Percentiles rank a stretch among this genome's conserved stretches.
These are phyloP conservation scores for Rhytidhysteron rufulum DNA, from an alignment of 2,329 filamentous ascomycete species.

Conservation along the genomic window DNA sequence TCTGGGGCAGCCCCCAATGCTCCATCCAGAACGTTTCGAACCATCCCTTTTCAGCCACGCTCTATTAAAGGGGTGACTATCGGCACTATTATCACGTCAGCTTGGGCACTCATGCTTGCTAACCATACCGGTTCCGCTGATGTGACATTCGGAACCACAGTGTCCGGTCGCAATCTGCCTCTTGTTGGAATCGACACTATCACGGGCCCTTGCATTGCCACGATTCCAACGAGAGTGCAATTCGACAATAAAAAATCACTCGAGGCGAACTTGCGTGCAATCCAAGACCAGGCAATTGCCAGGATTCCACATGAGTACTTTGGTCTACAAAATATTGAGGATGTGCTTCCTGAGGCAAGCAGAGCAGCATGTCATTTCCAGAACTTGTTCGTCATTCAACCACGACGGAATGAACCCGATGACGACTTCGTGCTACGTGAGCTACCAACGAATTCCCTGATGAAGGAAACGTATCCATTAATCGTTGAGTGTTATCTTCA, in stretches of 20 bases:
- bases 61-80: slow-evolving; percentile 53
- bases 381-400: neutral
- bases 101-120: slow-evolving; percentile 17
- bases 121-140: slow-evolving; percentile 16
- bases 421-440: too few species aligned
- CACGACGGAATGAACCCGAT: too few species aligned
- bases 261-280: slow-evolving; percentile 47
- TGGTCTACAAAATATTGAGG: slow-evolving; percentile 41
- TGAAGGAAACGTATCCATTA: too few species aligned
- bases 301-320: slow-evolving; percentile 60
- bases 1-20: slow-evolving; percentile 37
- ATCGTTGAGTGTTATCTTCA: too few species aligned
- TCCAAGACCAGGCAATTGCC: slow-evolving; percentile 50
- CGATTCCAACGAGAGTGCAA: slow-evolving; percentile 37
- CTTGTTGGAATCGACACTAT: slow-evolving; percentile 27
- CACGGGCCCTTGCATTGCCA: slow-evolving; percentile 32
- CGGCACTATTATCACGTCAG: slow-evolving; percentile 45
- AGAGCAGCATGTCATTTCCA: neutral
- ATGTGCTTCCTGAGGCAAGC: neutral
- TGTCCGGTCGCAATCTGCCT: slow-evolving; percentile 11
- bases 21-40: slow-evolving; percentile 40
- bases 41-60: slow-evolving; percentile 35
- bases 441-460: too few species aligned
- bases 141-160: slow-evolving; percentile 17
- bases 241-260: slow-evolving; percentile 38